Evolutionary conservation across 164 flowering plant genomes (phyloP).

Genomic region (Stephania yunnanensis): DNA sequence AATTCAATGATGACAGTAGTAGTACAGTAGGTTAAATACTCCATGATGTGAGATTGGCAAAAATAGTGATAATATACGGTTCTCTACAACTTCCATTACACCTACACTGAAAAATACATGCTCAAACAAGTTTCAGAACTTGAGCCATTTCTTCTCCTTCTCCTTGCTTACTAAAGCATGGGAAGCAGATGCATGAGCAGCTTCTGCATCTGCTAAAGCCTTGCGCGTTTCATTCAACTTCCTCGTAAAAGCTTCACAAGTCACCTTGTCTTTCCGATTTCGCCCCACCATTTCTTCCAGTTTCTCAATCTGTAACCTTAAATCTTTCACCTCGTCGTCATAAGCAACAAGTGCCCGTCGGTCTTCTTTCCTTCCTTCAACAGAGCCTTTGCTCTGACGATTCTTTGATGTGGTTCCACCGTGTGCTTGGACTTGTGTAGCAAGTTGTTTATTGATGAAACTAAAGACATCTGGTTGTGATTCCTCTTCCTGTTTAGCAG

Average conservation of each 20-base stretch:
- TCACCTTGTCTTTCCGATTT: constrained; percentile 72
- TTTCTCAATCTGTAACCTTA: constrained; percentile 53
- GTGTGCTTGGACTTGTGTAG: constrained; percentile 36
- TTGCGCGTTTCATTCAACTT: constrained; percentile 69
- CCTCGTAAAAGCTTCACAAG: constrained; percentile 74
- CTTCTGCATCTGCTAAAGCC: constrained; percentile 67
- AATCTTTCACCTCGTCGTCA: constrained; percentile 67
- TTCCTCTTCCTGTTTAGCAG: constrained; percentile 52
- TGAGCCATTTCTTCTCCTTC: constrained; percentile 88
- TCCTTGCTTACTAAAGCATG: constrained; percentile 60
- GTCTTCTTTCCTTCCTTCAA: constrained; percentile 51
- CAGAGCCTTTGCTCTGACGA: constrained; percentile 28
- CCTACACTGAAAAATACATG: not conserved
- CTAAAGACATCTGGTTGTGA: constrained; percentile 59
- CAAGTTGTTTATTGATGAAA: constrained; percentile 77
- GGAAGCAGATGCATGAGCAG: constrained; percentile 69
- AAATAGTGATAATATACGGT: too few species aligned
- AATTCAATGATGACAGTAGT: too few species aligned
- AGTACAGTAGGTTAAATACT: too few species aligned
- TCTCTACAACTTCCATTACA: too few species aligned
- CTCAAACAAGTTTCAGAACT: constrained; percentile 37
- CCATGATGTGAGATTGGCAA: too few species aligned
- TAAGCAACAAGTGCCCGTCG: constrained; percentile 60
- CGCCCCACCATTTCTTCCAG: constrained; percentile 82
- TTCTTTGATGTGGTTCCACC: constrained; percentile 28